Conservation (phyloP, 202 grass and related monocot genomes). For the Panicum hallii region DNA sequence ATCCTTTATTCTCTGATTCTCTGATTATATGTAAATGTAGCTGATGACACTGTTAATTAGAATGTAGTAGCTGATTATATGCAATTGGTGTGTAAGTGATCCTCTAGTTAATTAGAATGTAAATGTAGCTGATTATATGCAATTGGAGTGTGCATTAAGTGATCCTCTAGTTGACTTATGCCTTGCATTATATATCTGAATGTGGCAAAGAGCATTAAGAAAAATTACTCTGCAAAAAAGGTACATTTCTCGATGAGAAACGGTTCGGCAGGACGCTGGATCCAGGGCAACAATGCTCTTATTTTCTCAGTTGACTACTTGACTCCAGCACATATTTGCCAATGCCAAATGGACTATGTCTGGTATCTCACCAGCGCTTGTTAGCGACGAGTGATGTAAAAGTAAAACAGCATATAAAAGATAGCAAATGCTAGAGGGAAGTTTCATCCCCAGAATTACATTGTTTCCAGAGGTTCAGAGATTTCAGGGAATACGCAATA, state of each 20-base stretch:
- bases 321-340: neutral
- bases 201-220: neutral
- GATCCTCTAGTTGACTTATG: too few species aligned
- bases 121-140: conserved; percentile 9
- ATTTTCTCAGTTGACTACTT: neutral
- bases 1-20: neutral
- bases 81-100: neutral
- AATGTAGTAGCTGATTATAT: conserved; percentile 11
- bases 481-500: neutral
- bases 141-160: neutral
- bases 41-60: neutral
- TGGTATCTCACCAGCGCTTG: neutral
- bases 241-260: neutral
- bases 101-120: neutral
- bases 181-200: neutral
- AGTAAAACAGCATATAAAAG: neutral
- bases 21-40: conserved; percentile 42
- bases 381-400: too few species aligned
- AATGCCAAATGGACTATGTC: neutral
- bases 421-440: neutral
- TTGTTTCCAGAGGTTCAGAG: neutral
- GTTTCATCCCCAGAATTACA: conserved; percentile 18
- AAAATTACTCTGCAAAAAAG: neutral
- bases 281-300: neutral
- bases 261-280: neutral